Conservation (phyloP, 2,329 filamentous ascomycete genomes). For the Aspergillus niger region DNA sequence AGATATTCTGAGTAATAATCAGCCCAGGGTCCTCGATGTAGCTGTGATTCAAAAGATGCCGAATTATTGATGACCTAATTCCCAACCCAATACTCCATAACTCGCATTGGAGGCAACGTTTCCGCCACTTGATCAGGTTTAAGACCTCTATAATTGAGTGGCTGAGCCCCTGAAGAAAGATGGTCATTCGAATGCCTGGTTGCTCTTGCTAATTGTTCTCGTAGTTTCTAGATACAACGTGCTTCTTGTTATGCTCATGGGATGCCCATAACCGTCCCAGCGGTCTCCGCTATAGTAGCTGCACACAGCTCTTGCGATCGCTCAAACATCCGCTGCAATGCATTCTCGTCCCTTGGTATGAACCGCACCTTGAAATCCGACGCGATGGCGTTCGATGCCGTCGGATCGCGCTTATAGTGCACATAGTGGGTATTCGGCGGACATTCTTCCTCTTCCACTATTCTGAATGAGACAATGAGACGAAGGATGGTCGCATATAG, state of each 20-base stretch:
- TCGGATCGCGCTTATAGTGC: not conserved
- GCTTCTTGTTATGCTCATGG: not conserved
- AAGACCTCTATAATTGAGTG: too few relatives aligned
- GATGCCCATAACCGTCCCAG: too few relatives aligned
- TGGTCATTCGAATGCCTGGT: too few relatives aligned
- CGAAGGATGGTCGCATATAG: not conserved
- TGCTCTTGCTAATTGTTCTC: too few relatives aligned
- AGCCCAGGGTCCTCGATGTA: not conserved
- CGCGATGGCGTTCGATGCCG: not conserved
- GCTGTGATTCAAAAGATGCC: too few relatives aligned
- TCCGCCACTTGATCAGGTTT: too few relatives aligned
- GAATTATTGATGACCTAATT: too few relatives aligned
- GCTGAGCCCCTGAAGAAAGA: too few relatives aligned
- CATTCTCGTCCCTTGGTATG: not conserved
- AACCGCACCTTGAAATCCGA: not conserved
- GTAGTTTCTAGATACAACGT: too few relatives aligned
- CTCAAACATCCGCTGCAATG: not conserved
- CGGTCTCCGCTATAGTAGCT: not conserved
- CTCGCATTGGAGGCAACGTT: too few relatives aligned
- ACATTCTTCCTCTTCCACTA: not conserved
- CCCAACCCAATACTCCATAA: too few relatives aligned
- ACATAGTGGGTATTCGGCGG: not conserved
- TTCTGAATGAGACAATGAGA: not conserved
- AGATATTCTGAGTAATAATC: too few relatives aligned
- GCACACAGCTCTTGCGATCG: not conserved